Evolutionary conservation across 2,329 filamentous ascomycete genomes (phyloP).

Genomic region (Botrytis hyacinthi): DNA sequence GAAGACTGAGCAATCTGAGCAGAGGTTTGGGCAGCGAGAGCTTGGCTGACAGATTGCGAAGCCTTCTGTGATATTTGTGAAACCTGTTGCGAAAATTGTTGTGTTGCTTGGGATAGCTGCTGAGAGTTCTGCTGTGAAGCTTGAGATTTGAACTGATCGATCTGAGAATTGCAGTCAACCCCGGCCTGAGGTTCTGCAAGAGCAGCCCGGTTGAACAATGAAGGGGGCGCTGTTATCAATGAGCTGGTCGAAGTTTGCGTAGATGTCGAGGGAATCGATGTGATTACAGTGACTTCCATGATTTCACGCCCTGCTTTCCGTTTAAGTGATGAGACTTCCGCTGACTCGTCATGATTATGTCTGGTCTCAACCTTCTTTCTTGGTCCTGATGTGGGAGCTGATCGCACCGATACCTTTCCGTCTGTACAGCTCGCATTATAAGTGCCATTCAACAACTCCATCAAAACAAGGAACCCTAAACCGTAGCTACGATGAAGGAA

Average conservation of each 20-base stretch:
- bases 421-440: background rate
- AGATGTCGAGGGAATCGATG: background rate
- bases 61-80: background rate
- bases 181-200: background rate
- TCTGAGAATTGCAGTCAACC: background rate
- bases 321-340: background rate
- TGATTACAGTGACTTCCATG: background rate
- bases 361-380: background rate
- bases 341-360: background rate
- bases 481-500: background rate
- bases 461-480: background rate
- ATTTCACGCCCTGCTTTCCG: background rate
- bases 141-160: background rate
- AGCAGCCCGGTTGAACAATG: background rate
- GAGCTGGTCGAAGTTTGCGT: background rate
- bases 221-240: background rate
- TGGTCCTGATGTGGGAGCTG: background rate
- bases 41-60: background rate
- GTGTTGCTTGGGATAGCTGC: background rate
- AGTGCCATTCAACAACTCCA: background rate
- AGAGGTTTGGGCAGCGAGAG: background rate
- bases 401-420: background rate
- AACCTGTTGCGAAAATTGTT: background rate
- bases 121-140: background rate
- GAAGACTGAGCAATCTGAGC: background rate